A percentile compares a stretch with the other conserved stretches of the same genome.
Conservation (phyloP, 345 rosid genomes). For the Sonneratia caseolaris region DNA sequence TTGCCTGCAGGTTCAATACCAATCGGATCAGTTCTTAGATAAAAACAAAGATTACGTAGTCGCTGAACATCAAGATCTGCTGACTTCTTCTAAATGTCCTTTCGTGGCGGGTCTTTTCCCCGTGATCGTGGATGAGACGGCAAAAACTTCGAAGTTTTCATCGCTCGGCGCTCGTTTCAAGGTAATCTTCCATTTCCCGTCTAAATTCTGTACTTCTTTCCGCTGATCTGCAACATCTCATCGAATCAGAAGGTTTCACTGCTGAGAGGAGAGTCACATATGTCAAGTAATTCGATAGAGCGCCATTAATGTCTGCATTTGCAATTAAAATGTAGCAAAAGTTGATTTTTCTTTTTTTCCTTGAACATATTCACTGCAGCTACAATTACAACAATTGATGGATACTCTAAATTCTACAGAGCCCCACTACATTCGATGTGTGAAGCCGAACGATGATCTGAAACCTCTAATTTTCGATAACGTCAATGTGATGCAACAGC, state of each 20-base stretch:
- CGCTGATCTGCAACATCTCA: not conserved
- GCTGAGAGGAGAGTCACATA: not conserved
- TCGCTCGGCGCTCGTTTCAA: constrained; percentile 85
- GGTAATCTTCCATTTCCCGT: constrained; percentile 23
- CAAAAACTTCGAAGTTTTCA: constrained; percentile 75
- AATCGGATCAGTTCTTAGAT: constrained; percentile 81
- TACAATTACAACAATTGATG: constrained; percentile 85
- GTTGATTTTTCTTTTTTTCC: not conserved
- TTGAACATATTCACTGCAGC: constrained; percentile 42
- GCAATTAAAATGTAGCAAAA: not conserved
- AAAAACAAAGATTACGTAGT: constrained; percentile 93
- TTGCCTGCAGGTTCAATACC: constrained; percentile 73
- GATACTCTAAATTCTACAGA: constrained; percentile 75
- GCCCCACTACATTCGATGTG: constrained; percentile 91
- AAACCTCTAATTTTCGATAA: constrained; percentile 60
- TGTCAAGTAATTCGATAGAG: not conserved
- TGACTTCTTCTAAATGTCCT: constrained; percentile 69
- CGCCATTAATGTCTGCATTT: not conserved
- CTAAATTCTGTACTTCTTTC: not conserved
- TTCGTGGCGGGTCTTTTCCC: constrained; percentile 73
- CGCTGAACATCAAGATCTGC: constrained; percentile 87
- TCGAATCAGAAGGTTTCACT: not conserved
- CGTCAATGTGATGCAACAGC: constrained; percentile 57
- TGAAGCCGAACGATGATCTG: constrained; percentile 67
- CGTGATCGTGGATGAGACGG: constrained; percentile 46